Evolutionary conservation across 129 eudicot species (phyloP).

Genomic region (Helichrysum umbraculigerum): DNA sequence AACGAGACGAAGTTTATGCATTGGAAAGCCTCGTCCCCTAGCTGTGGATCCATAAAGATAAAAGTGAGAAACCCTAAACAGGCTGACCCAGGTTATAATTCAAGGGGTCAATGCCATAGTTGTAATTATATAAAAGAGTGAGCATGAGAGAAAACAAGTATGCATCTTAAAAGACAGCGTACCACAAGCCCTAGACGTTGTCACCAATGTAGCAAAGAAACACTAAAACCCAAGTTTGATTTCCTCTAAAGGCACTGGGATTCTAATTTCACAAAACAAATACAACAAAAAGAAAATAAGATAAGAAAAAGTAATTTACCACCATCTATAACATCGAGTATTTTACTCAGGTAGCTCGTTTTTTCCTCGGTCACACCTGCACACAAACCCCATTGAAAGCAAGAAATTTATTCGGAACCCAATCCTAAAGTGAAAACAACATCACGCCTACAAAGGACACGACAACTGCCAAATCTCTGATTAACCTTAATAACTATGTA

Average conservation of each 20-base stretch:
- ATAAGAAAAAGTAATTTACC: no score
- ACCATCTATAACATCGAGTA: background rate
- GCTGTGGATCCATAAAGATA: background rate
- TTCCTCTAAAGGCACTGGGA: background rate
- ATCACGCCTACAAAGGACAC: no score
- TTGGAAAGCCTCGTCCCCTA: background rate
- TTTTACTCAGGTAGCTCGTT: background rate
- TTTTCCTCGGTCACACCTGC: background rate
- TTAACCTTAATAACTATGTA: no score
- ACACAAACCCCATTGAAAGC: background rate
- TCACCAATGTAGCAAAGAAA: background rate
- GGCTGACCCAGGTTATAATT: background rate
- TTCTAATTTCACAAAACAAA: background rate
- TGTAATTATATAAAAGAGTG: background rate
- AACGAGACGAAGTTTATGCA: background rate
- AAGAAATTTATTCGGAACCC: background rate
- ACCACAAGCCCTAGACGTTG: no score
- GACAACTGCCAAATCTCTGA: no score
- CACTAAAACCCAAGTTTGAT: background rate
- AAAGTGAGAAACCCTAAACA: background rate
- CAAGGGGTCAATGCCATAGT: background rate
- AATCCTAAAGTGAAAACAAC: background rate
- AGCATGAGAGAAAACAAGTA: no score
- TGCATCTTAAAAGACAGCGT: no score
- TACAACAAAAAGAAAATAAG: background rate